These are phyloP conservation scores for Rutstroemia sp. DNA, from an alignment of 2,329 filamentous ascomycete species.

Conservation along the genomic window DNA sequence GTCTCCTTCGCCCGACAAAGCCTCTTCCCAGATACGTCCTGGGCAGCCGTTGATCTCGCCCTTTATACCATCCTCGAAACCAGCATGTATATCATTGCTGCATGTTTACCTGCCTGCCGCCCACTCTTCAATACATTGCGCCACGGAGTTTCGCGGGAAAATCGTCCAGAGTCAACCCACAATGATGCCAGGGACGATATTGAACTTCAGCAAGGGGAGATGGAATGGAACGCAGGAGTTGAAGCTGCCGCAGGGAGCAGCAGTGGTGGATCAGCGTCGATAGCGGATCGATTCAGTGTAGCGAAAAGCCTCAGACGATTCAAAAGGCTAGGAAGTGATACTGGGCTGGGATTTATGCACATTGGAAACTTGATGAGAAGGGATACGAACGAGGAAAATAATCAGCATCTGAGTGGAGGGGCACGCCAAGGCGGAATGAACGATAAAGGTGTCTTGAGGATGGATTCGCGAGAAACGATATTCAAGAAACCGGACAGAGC, in stretches of 20 bases:
- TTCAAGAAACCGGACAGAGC: not conserved
- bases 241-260: no score
- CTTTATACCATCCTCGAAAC: conserved; percentile 9
- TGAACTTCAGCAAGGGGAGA: not conserved
- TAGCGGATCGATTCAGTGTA: not conserved
- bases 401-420: not conserved
- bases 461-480: not conserved
- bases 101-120: conserved; percentile 9
- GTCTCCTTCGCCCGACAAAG: not conserved
- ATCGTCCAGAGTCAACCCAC: not conserved
- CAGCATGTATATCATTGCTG: conserved; percentile 10
- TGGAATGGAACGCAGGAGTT: no score
- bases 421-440: not conserved
- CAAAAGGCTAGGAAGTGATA: not conserved
- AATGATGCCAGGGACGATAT: not conserved
- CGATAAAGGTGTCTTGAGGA: not conserved
- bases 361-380: not conserved
- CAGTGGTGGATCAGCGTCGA: not conserved
- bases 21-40: conserved; percentile 4
- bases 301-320: not conserved
- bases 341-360: not conserved
- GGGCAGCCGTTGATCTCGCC: conserved; percentile 4
- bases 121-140: conserved; percentile 4
- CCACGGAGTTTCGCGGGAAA: not conserved
- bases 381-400: not conserved